phyloP scores from a whole-genome alignment of 78 protist species.

The Speleostelium caveatum region DNA sequence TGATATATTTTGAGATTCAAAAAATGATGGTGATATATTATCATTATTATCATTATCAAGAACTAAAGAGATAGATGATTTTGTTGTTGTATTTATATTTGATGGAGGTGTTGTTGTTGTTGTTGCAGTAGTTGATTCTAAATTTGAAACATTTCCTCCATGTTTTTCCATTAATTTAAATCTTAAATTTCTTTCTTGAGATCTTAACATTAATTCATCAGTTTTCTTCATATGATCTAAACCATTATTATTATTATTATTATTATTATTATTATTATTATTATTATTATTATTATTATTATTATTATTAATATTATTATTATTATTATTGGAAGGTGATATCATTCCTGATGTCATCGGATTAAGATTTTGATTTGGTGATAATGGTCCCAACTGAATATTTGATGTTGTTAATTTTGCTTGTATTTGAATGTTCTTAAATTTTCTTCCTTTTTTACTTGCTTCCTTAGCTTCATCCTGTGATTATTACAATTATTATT shows the following conservation, averaged over 20 bases:
- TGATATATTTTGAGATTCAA: not conserved
- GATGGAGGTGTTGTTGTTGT: not conserved
- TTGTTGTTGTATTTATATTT: constrained; percentile 1
- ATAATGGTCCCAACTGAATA: not conserved
- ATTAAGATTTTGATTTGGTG: not conserved
- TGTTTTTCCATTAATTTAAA: constrained; percentile 26
- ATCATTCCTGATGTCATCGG: not conserved
- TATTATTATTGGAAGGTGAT: not conserved
- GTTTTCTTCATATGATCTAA: not conserved
- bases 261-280: not conserved
- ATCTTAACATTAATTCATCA: constrained; percentile 29
- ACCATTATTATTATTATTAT: not conserved
- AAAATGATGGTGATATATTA: not conserved
- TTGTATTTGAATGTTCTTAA: not conserved
- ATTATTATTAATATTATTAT: not conserved
- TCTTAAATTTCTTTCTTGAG: constrained; percentile 68
- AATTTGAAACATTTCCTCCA: not conserved
- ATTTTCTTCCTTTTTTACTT: constrained; percentile 11
- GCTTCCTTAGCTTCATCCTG: constrained; percentile 54
- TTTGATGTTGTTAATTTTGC: constrained; percentile 24
- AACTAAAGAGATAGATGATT: no score
- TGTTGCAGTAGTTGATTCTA: not conserved
- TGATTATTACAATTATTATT: no score
- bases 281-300: not conserved
- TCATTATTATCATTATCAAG: not conserved